Evolutionary conservation across 495 filamentous ascomycete species (phyloP), one percentile per base, ranked within the genome.

Genomic region (Aspergillus steynii): DNA sequence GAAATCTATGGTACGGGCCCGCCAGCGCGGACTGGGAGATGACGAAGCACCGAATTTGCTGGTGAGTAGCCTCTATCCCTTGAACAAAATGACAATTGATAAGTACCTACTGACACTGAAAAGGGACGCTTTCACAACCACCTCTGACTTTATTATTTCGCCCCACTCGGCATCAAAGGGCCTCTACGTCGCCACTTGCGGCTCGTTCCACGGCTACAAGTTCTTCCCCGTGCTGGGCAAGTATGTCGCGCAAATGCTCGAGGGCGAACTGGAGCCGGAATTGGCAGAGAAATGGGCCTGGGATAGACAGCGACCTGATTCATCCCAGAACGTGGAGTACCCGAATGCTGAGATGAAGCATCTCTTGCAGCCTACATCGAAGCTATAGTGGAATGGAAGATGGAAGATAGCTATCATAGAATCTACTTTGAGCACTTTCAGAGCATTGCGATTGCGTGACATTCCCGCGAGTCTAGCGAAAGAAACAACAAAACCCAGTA

Each of bases 151-250:
- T 62, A 82, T 85, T 42, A 85, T 87, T 56, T 79, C 77, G 29
- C 70, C 78, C 20, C 85, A 88, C 63, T 76, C 84, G 0, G 74
- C 73, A 29, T 79, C 75, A 42, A 65, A 74, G 42, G 79, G 79
- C 29, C 72, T 85, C 6, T 82, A 76, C 57, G 59, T 85, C 27
- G 82, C 82, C 1, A 82, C 79, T 0, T 78, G 79, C 32, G 82
- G 82, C 26, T 77, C 77, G 8, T 80, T 77, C 61, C 82, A 81
- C 61, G 80, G 77, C 29, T 88, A 75, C 72, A 88, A 88, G 66
- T 87, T 88, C 72, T 74, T 87, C 58, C 84, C 85, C 0, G 79
- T 82, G 12, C 73, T 88, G 47, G 85, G 85, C 15, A 76, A 82
- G 29, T 86, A 87, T 63, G 80, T 88, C 32, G 74, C 80, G 1